Percentiles rank a stretch among this genome's conserved stretches.
phyloP scores from a whole-genome alignment of 345 rosid genomes.

The Ceriops tagal region DNA sequence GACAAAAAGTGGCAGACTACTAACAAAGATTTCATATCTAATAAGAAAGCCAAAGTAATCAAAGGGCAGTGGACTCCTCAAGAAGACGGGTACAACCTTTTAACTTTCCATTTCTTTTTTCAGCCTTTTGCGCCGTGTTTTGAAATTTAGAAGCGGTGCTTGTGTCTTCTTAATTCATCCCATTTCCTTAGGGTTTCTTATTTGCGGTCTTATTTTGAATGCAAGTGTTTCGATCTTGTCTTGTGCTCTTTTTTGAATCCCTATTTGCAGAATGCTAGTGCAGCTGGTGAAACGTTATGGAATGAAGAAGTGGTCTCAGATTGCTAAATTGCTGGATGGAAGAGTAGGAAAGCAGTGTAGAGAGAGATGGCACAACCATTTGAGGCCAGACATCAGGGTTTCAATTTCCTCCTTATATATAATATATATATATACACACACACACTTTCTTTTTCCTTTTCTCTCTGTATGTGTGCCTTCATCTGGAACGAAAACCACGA shows the following conservation, averaged over 20 bases:
- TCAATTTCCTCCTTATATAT: not conserved
- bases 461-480: not conserved
- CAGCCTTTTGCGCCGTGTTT: too few relatives aligned
- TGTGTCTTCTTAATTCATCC: not conserved
- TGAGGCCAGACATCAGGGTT: constrained; percentile 82
- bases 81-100: constrained; percentile 47
- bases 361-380: constrained; percentile 90
- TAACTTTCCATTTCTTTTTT: not conserved
- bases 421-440: too few relatives aligned
- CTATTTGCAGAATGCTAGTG: constrained; percentile 38
- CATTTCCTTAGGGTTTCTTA: not conserved
- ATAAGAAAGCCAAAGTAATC: constrained; percentile 32
- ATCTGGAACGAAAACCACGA: too few relatives aligned
- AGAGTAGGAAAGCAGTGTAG: constrained; percentile 83
- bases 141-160: too few relatives aligned
- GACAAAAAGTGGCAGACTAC: constrained; percentile 17
- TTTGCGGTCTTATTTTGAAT: too few relatives aligned
- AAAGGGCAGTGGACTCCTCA: constrained; percentile 69
- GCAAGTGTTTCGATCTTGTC: not conserved
- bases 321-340: constrained; percentile 54
- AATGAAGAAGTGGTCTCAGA: constrained; percentile 65
- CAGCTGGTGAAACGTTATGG: constrained; percentile 52
- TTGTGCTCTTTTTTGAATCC: too few relatives aligned
- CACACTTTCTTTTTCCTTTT: not conserved
- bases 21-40: constrained; percentile 19